Evolutionary conservation across 2,329 filamentous ascomycete genomes (phyloP).

Genomic region (Fusarium sacchari): DNA sequence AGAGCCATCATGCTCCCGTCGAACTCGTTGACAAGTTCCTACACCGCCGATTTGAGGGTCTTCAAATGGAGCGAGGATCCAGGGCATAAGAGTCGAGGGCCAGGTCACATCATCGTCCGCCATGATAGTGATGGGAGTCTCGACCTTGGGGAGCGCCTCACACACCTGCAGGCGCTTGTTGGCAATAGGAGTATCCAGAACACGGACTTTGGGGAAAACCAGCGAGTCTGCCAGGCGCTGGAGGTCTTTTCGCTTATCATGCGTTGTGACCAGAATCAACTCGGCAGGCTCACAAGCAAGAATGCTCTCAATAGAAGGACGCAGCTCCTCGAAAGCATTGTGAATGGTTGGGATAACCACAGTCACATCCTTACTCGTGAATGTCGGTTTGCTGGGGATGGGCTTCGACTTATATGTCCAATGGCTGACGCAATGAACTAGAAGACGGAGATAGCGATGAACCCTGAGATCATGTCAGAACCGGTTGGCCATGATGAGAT

Average conservation of each 20-base stretch:
- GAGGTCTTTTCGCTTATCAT: constrained; percentile 77
- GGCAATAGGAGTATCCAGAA: constrained; percentile 82
- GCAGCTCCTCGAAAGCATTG: constrained; percentile 84
- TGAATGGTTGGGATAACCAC: constrained; percentile 95
- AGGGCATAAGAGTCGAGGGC: constrained; percentile 85
- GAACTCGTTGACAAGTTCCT: constrained; percentile 88
- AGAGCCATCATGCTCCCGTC: constrained; percentile 71
- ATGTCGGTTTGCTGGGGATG: constrained; percentile 81
- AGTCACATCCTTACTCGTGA: constrained; percentile 86
- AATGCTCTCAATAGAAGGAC: constrained; percentile 82
- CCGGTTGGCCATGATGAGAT: neutral
- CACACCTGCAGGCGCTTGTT: constrained; percentile 97
- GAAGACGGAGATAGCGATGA: constrained; percentile 85
- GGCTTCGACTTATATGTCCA: constrained; percentile 88
- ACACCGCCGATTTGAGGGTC: constrained; percentile 86
- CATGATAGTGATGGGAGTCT: constrained; percentile 87
- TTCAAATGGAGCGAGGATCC: constrained; percentile 94
- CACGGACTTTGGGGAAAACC: constrained; percentile 70
- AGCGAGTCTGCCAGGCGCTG: constrained; percentile 73
- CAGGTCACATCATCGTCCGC: constrained; percentile 97
- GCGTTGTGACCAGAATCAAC: constrained; percentile 87
- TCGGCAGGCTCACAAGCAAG: constrained; percentile 75
- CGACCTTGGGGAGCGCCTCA: constrained; percentile 85
- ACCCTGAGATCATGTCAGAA: constrained; percentile 64
- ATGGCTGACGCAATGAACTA: constrained; percentile 87